A percentile compares a stretch with the other conserved stretches of the same genome.
Conservation (phyloP, 306 rosid species). For the Vigna radiata region DNA sequence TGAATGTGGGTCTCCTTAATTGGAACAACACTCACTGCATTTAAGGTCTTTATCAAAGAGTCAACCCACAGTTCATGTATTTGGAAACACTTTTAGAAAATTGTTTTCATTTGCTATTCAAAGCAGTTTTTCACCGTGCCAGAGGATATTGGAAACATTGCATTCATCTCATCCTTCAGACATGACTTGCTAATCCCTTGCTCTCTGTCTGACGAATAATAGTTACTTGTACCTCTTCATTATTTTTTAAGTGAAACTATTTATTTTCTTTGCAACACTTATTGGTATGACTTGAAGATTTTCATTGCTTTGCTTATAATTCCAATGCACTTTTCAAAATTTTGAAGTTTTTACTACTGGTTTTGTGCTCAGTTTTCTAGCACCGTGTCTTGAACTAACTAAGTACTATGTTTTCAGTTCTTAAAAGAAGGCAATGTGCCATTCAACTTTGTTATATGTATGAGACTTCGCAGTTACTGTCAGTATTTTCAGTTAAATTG, state of each 20-base stretch:
- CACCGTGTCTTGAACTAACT: background rate
- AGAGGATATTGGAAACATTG: conserved; percentile 39
- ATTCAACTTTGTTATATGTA: conserved; percentile 31
- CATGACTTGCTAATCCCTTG: conserved; percentile 21
- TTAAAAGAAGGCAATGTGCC: conserved; percentile 18
- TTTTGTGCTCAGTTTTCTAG: conserved; percentile 23
- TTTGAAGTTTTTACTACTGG: conserved; percentile 31
- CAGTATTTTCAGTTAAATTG: conserved; percentile 37
- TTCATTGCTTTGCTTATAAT: conserved; percentile 34
- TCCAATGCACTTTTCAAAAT: conserved; percentile 38
- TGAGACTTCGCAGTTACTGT: conserved; percentile 18
- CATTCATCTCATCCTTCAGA: conserved; percentile 34
- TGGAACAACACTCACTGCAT: conserved; percentile 36
- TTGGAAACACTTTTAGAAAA: conserved; percentile 16
- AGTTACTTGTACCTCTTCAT: background rate
- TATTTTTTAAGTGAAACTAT: conserved; percentile 19
- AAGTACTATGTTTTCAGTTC: background rate
- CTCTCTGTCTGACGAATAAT: conserved; percentile 25
- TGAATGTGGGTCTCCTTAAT: conserved; percentile 44
- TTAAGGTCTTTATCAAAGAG: conserved; percentile 46
- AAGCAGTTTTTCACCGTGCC: conserved; percentile 39
- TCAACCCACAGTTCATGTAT: conserved; percentile 39
- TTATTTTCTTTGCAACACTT: conserved; percentile 25
- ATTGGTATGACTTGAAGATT: conserved; percentile 24
- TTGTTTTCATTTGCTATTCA: conserved; percentile 36